Evolutionary conservation across 1,284 basidiomycete species (phyloP).

Genomic region (Inonotus obliquus): DNA sequence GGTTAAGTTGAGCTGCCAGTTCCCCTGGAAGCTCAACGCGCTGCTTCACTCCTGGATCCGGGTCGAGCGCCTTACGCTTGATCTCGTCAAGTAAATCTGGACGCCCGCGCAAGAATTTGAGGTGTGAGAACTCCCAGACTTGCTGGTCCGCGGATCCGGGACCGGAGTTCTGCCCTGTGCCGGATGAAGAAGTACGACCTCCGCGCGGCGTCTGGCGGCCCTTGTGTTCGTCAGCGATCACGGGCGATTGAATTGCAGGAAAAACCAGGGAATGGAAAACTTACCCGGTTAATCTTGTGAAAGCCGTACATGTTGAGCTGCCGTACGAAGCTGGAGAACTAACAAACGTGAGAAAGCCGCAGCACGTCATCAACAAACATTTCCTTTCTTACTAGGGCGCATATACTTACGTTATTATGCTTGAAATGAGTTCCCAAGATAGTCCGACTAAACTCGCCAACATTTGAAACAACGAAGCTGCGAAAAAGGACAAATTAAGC

Average conservation of each 20-base stretch:
- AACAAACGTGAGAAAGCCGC: conserved; percentile 5
- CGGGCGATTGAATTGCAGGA: not conserved
- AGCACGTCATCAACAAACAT: conserved; percentile 16
- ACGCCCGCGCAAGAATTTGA: conserved; percentile 79
- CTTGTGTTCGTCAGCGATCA: conserved; percentile 7
- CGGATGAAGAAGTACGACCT: conserved; percentile 55
- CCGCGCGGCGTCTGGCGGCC: conserved; percentile 69
- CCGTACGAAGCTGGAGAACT: conserved; percentile 88
- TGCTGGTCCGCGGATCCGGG: conserved; percentile 55
- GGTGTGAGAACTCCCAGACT: conserved; percentile 87
- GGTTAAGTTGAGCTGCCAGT: conserved; percentile 61
- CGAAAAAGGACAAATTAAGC: not conserved
- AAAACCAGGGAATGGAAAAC: conserved; percentile 20
- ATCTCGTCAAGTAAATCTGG: conserved; percentile 82
- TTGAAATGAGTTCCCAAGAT: conserved; percentile 81
- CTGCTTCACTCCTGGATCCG: conserved; percentile 60
- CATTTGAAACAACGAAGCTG: conserved; percentile 76
- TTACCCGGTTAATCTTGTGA: conserved; percentile 77
- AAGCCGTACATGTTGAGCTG: conserved; percentile 91
- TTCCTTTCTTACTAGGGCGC: not conserved
- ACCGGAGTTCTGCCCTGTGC: not conserved
- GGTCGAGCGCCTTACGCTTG: conserved; percentile 78
- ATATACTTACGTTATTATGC: conserved; percentile 64
- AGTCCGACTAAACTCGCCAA: conserved; percentile 76
- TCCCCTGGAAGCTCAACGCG: conserved; percentile 75